Percentiles rank a stretch among this genome's conserved stretches.
phyloP scores from a whole-genome alignment of 2,329 filamentous ascomycete species.

The Nemania diffusa region DNA sequence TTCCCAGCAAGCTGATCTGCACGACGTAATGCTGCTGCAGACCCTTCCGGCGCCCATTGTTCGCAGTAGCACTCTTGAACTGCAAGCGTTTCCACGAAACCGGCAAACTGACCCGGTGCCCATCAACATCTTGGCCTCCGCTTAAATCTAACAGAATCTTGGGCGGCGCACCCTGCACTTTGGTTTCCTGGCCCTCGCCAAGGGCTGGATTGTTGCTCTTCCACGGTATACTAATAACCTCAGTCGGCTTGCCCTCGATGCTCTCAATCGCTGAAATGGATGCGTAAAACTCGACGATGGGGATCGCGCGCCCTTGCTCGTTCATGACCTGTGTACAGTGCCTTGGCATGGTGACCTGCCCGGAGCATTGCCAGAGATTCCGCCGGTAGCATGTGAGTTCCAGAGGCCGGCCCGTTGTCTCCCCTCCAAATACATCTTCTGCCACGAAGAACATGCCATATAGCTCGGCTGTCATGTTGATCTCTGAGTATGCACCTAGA shows the following conservation, averaged over 20 bases:
- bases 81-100: slow-evolving; percentile 94
- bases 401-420: slow-evolving; percentile 67
- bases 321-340: slow-evolving; percentile 74
- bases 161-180: slow-evolving; percentile 62
- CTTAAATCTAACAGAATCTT: slow-evolving; percentile 65
- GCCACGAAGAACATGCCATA: slow-evolving; percentile 92
- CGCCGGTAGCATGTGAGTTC: slow-evolving; percentile 95
- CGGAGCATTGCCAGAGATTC: slow-evolving; percentile 95
- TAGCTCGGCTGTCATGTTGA: slow-evolving; percentile 77
- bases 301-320: slow-evolving; percentile 81
- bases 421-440: slow-evolving; percentile 78
- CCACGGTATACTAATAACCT: slow-evolving; percentile 97
- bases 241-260: slow-evolving; percentile 89
- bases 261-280: slow-evolving; percentile 89
- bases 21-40: slow-evolving; percentile 95
- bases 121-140: slow-evolving; percentile 76
- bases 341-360: slow-evolving; percentile 81
- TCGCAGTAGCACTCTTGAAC: slow-evolving; percentile 95
- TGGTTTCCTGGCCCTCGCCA: slow-evolving; percentile 57
- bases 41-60: slow-evolving; percentile 93
- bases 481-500: slow-evolving; percentile 67
- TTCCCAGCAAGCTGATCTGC: slow-evolving; percentile 83
- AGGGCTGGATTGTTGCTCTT: slow-evolving; percentile 76
- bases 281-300: slow-evolving; percentile 81
- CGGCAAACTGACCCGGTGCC: slow-evolving; percentile 80